A percentile compares a stretch with the other conserved stretches of the same genome.
phyloP scores from a whole-genome alignment of 192 early-diverging fungal genomes.

The Coemansia sp. region DNA sequence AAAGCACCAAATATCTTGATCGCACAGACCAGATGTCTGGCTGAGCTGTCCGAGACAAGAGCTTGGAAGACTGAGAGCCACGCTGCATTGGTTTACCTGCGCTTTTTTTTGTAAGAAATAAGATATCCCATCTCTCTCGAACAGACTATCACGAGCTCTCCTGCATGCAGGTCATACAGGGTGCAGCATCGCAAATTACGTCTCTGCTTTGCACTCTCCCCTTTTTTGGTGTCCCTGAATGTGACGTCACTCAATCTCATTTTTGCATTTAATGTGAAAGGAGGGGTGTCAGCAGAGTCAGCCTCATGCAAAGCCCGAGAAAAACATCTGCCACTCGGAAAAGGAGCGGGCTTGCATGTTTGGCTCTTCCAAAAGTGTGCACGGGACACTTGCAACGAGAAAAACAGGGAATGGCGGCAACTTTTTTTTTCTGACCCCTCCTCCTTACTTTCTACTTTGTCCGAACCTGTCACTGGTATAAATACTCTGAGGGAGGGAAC shows the following conservation, averaged over 20 bases:
- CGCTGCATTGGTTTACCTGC: neutral
- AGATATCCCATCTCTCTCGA: too few relatives aligned
- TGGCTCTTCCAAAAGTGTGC: neutral
- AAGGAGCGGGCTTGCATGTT: neutral
- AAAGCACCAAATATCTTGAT: neutral
- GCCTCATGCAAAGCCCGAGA: neutral
- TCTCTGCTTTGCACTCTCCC: neutral
- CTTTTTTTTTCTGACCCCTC: neutral
- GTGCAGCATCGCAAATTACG: conserved; percentile 1
- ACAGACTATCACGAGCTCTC: neutral
- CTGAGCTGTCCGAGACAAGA: neutral
- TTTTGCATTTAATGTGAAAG: neutral
- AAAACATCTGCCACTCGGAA: neutral
- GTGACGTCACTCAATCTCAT: neutral
- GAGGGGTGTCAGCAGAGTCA: neutral
- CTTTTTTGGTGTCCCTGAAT: neutral
- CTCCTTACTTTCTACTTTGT: neutral
- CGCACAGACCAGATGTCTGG: neutral
- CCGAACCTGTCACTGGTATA: neutral
- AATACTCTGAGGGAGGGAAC: neutral
- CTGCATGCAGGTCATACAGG: neutral
- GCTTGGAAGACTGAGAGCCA: neutral
- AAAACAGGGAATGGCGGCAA: neutral
- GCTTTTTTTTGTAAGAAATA: neutral
- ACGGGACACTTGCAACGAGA: neutral